Evolutionary conservation across 176 grass and related monocot species (phyloP), one percentile per base, ranked within the genome.

Genomic region (Musa acuminata): DNA sequence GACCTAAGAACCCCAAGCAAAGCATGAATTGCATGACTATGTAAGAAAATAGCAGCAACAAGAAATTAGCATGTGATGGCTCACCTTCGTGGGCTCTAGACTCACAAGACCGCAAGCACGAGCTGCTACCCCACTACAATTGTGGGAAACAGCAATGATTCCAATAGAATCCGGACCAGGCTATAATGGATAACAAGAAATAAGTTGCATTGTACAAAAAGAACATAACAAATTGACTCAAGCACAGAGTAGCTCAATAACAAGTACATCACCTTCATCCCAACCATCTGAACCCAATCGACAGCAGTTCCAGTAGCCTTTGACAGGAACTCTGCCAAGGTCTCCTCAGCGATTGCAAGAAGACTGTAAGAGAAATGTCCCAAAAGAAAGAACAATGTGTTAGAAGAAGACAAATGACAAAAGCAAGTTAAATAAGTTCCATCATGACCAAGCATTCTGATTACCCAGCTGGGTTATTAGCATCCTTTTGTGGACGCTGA

Each of bases 91-190:
- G 88, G 96, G 91, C 85, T 99, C 91, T 77, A 99, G 91, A 84
- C 91, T 87, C 90, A 99, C 96, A 84, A 99, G 96, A 80, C 96
- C 96, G 0, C 96, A 99, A 80, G 96, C 96, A 85, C 96, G 86
- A 49, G 96, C 96, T 87, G 96, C 96, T 78, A 99, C 84, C 51
- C 96, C 96, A 95, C 83, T 83, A 72, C 91, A 99, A 84, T 91
- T 99, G 96, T 99, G 96, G 78, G 96, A 99, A 95, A 99, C 91
- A 91, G 96, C 91, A 54, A 99, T 91, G 91, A 99, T 99, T 95
- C 96, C 96, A 85, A 94, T 93, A 88, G 96, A 99, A 99, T 99
- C 96, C 91, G 96, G 96, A 99, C 96, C 96, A 99, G 96, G 96
- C 96, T 98, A 83, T 10, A 72, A 64, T 19, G 14, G 49, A 52